Conservation (phyloP, 2,329 filamentous ascomycete genomes). For the Phyllosticta ampelicida region DNA sequence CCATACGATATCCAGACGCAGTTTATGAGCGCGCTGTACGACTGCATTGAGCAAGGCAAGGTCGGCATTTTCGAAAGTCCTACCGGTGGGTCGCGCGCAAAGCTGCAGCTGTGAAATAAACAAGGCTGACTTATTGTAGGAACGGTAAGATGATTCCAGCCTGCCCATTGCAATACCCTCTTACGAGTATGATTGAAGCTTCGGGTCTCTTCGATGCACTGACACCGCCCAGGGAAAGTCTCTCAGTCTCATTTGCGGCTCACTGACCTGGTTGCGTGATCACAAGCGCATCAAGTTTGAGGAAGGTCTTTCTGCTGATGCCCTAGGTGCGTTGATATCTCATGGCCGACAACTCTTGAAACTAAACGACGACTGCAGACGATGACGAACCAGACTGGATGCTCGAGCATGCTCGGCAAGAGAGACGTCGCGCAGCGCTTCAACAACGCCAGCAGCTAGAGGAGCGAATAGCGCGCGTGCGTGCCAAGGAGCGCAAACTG, state of each 20-base stretch:
- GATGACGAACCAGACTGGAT: conserved; percentile 79
- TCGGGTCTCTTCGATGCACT: neutral
- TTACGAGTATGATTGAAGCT: neutral
- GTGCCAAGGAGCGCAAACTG: conserved; percentile 50
- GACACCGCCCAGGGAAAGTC: conserved; percentile 60
- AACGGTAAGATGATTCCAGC: conserved; percentile 27
- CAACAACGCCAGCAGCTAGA: conserved; percentile 63
- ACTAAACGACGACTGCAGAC: conserved; percentile 20
- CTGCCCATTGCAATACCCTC: neutral
- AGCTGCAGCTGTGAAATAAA: neutral
- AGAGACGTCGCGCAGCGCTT: conserved; percentile 56
- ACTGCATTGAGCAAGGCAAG: conserved; percentile 66
- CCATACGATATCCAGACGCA: conserved; percentile 81
- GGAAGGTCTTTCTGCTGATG: conserved; percentile 38
- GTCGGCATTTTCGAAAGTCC: conserved; percentile 86
- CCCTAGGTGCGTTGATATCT: conserved; percentile 24
- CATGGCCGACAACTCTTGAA: neutral
- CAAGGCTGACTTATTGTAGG: conserved; percentile 18
- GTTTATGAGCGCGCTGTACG: conserved; percentile 78
- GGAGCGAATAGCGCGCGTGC: conserved; percentile 53
- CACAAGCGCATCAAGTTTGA: conserved; percentile 56
- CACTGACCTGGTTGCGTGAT: conserved; percentile 81
- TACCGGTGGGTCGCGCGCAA: conserved; percentile 51
- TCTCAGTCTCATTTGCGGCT: conserved; percentile 77
- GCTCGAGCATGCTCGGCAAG: conserved; percentile 60